Conservation (phyloP, 345 rosid genomes). For the Lenwebbia sp. region DNA sequence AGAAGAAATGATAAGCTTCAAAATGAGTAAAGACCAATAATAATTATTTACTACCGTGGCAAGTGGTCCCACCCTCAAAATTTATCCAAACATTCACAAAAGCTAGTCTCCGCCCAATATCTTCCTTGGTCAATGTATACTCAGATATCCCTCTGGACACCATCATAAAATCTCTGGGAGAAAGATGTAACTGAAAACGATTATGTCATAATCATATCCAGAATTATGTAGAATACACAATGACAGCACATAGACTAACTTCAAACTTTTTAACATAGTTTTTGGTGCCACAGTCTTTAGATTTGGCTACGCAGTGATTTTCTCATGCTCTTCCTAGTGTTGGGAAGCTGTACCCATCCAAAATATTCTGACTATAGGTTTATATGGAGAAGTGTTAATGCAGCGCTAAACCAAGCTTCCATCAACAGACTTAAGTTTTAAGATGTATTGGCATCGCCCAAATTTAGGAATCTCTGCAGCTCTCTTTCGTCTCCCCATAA, state of each 20-base stretch:
- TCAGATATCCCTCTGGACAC: constrained; percentile 73
- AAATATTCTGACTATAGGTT: not conserved
- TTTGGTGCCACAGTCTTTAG: not conserved
- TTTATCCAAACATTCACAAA: constrained; percentile 78
- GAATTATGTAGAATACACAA: not conserved
- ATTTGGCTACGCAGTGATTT: not conserved
- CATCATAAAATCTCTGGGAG: constrained; percentile 41
- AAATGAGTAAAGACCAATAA: not conserved
- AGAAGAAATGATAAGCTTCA: not conserved
- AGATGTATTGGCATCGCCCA: not conserved
- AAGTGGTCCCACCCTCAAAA: constrained; percentile 61
- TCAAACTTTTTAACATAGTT: not conserved
- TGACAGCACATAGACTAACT: not conserved
- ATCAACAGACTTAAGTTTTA: not conserved
- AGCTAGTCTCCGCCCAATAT: constrained; percentile 62
- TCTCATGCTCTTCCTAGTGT: not conserved
- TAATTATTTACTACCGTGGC: not conserved
- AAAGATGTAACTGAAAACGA: not conserved
- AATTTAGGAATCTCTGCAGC: not conserved
- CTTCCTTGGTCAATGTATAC: constrained; percentile 73
- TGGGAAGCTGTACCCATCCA: not conserved
- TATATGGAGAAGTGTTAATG: not conserved
- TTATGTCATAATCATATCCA: not conserved
- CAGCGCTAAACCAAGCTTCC: not conserved
- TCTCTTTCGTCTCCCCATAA: not conserved